phyloP scores from a whole-genome alignment of 441 rosid genomes.

The Eruca vesicaria region DNA sequence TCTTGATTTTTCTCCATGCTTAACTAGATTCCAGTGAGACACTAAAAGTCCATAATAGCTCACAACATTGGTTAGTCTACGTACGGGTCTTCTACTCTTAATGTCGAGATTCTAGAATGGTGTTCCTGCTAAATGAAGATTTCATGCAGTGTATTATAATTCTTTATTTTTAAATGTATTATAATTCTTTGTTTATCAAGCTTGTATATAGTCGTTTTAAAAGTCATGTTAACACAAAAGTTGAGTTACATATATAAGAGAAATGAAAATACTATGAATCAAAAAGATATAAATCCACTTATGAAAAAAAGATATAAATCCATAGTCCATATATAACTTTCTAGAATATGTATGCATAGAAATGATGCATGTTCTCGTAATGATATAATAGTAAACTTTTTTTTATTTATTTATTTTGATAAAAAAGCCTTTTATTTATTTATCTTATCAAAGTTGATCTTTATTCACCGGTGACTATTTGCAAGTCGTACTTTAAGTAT shows the following conservation, averaged over 20 bases:
- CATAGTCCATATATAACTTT: too few species aligned
- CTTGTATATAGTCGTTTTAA: background rate
- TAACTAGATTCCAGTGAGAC: conserved; percentile 7
- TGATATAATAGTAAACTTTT: background rate
- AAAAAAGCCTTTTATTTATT: background rate
- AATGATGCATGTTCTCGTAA: background rate
- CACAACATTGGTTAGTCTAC: background rate
- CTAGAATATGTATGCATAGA: background rate
- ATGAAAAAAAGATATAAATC: too few species aligned
- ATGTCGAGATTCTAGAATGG: background rate
- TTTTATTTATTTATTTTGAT: too few species aligned
- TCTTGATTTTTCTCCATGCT: conserved; percentile 13
- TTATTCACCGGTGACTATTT: background rate
- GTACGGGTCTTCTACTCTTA: conserved; percentile 10
- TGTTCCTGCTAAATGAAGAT: background rate
- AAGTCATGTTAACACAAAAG: background rate
- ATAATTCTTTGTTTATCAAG: background rate
- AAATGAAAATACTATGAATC: background rate
- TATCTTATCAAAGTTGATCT: background rate
- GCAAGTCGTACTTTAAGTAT: background rate
- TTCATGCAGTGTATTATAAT: background rate
- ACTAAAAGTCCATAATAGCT: background rate
- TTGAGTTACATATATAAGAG: background rate
- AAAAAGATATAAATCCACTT: too few species aligned
- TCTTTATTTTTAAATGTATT: background rate